Evolutionary conservation across 2,329 filamentous ascomycete genomes (phyloP), one percentile per base, ranked within the genome.

Genomic region (Neophaeococcomyces mojaviensis): DNA sequence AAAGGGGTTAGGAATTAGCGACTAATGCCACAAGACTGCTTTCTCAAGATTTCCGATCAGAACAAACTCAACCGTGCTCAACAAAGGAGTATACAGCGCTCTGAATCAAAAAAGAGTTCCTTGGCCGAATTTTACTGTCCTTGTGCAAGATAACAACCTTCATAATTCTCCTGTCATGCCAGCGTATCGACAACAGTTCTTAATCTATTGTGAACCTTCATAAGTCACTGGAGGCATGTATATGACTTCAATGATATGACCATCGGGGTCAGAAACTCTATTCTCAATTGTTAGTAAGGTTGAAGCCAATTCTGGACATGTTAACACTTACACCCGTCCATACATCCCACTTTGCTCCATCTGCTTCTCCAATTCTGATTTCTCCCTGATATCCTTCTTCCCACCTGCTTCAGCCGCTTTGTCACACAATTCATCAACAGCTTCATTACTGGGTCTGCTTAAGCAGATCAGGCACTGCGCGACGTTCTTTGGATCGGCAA

Each of bases 191-290:
- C n/a, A n/a, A n/a, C n/a, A n/a, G n/a, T n/a, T n/a, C n/a, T n/a
- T n/a, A n/a, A n/a, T n/a, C n/a, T n/a, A n/a, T n/a, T n/a, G n/a
- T n/a, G n/a, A n/a, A n/a, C 44, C 47, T 15, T 43, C 35, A 26
- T 47, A 49, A 7, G 13, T 24, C 18, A 22, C 32, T 9, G 39
- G 31, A 20, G 45, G 43, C 48, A 50, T 50, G 19, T 31, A 50
- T 15, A 46, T 34, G 1, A 44, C n/a, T 39, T 50, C 48, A 28
- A 41, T 24, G 16, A 50, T 40, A 31, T 50, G 48, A 2, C 48
- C 48, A 40, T 50, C 48, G n/a, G 39, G 46, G 45, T 50, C 48
- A 16, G 30, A 22, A 30, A 48, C 31, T n/a, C 28, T 36, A 16
- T 38, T 38, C 4, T n/a, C n/a, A 38, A 38, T 5, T 5, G 19